Percentiles rank a stretch among this genome's conserved stretches.
Evolutionary conservation across 345 rosid species (phyloP).

Genomic region (Boechera stricta): DNA sequence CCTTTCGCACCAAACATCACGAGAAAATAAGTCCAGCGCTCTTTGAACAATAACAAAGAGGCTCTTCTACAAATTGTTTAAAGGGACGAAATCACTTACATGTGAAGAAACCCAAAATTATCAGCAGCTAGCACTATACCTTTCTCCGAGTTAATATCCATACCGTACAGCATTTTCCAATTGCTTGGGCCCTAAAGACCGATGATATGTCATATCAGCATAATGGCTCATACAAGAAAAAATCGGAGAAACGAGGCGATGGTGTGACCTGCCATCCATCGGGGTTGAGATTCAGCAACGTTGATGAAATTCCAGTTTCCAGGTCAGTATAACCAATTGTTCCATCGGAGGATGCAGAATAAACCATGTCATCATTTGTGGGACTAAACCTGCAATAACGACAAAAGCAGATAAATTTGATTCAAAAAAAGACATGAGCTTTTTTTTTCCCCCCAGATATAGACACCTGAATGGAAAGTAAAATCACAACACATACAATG

Average conservation of each 20-base stretch:
- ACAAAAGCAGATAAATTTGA: neutral
- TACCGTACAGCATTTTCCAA: conserved; percentile 96
- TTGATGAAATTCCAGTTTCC: conserved; percentile 85
- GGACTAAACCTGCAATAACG: conserved; percentile 68
- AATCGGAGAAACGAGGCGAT: conserved; percentile 6
- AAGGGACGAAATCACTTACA: conserved; percentile 56
- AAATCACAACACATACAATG: neutral
- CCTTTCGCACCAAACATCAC: conserved; percentile 47
- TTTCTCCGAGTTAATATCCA: conserved; percentile 89
- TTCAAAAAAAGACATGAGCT: neutral
- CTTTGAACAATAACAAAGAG: conserved; percentile 8
- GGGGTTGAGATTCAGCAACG: conserved; percentile 86
- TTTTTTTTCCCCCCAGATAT: neutral
- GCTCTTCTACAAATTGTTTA: conserved; percentile 6
- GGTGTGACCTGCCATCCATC: conserved; percentile 86
- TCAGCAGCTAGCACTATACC: conserved; percentile 81
- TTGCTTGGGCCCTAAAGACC: conserved; percentile 62
- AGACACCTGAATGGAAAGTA: conserved; percentile 1
- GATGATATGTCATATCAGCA: conserved; percentile 14
- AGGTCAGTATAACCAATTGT: conserved; percentile 87
- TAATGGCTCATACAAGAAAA: neutral
- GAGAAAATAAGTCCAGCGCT: neutral
- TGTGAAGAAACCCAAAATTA: conserved; percentile 78
- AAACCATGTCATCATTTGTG: conserved; percentile 73
- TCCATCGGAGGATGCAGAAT: conserved; percentile 95